Percentiles rank a stretch among this genome's conserved stretches.
These are phyloP conservation scores for Kwoniella dejecticola DNA, from an alignment of 768 basidiomycete species.

Conservation along the genomic window DNA sequence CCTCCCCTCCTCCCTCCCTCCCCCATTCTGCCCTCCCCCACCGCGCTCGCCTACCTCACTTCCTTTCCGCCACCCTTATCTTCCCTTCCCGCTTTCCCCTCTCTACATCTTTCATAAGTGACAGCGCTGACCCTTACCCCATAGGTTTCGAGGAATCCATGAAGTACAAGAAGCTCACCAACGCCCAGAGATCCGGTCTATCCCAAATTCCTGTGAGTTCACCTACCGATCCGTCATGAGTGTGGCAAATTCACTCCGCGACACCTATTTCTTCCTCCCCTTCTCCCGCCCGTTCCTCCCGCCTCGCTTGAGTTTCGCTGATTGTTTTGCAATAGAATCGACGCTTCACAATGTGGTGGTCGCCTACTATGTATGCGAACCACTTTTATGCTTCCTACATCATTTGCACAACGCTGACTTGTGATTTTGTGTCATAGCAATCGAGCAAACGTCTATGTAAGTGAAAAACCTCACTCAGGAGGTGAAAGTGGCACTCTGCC, in stretches of 20 bases:
- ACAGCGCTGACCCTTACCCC: not conserved
- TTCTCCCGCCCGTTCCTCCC: not conserved
- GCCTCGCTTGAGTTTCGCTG: not conserved
- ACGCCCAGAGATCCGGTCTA: slow-evolving; percentile 92
- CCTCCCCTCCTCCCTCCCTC: not conserved
- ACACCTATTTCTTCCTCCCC: not conserved
- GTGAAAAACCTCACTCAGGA: not conserved
- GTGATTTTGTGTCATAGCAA: slow-evolving; percentile 65
- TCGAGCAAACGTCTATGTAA: slow-evolving; percentile 78
- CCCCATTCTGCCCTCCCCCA: not conserved
- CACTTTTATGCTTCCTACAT: not conserved
- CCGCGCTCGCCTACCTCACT: not conserved
- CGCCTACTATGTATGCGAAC: slow-evolving; percentile 64
- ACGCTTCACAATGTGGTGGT: slow-evolving; percentile 99
- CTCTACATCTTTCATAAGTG: not conserved
- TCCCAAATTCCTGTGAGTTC: slow-evolving; percentile 63
- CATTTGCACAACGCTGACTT: slow-evolving; percentile 1
- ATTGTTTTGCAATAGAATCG: slow-evolving; percentile 63
- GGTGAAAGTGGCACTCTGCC: not conserved
- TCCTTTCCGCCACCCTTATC: not conserved
- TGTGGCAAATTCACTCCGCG: not conserved
- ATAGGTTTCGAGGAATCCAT: slow-evolving; percentile 72
- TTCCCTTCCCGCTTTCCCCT: not conserved
- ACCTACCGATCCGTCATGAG: not conserved
- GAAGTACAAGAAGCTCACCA: slow-evolving; percentile 68